Base-by-base conservation (phyloP, 768 basidiomycete species). In the Boletus pseudo-olivaceus region DNA sequence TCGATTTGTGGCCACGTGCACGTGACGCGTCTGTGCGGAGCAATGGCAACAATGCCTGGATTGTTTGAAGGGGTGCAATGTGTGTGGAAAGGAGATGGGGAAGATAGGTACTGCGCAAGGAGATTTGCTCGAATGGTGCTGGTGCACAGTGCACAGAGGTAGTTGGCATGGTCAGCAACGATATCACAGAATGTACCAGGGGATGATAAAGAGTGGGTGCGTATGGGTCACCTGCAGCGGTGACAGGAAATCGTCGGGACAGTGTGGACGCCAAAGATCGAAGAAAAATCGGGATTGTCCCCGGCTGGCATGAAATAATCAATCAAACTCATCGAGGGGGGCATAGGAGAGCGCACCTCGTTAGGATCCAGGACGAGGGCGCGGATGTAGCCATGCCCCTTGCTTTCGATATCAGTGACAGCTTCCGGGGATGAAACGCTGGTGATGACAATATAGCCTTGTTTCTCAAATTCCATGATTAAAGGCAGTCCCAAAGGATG, bases 371-470 rank as follows among this genome's bases (percentile, higher is more conserved):
- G 80, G 30, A 94, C 84, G 53, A 93, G 79, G 1, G 87, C 91
- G 47, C 86, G 85, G 52, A 93, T 81, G 68, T 82, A 93, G 27
- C 93, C 93, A 58, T 85, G 77, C 26, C 83, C 81, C 56, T 75
- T 73, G 34, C 73, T 75, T 67, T 95, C 91, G 42, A 94, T 72
- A 15, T 71, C 73, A 15, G 79, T 75, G 34, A 82, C 83, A n/a
- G 82, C 82, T 50, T 85, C 84, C 0, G 85, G 80, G 6, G 80
- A 82, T 1, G 83, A 74, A 17, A 93, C 92, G 56, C 88, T 93
- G 5, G 85, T 77, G 57, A 95, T 83, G 35, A 95, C 86, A 61
- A 93, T 87, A 63, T 87, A 94, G 0, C 90, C 92, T 56, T 84
- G 81, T 63, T 76, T 78, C 72, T 93, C 90, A 42, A 95, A 75